Evolutionary conservation across 2,329 filamentous ascomycete species (phyloP).

Genomic region (Aspergillus sp.): DNA sequence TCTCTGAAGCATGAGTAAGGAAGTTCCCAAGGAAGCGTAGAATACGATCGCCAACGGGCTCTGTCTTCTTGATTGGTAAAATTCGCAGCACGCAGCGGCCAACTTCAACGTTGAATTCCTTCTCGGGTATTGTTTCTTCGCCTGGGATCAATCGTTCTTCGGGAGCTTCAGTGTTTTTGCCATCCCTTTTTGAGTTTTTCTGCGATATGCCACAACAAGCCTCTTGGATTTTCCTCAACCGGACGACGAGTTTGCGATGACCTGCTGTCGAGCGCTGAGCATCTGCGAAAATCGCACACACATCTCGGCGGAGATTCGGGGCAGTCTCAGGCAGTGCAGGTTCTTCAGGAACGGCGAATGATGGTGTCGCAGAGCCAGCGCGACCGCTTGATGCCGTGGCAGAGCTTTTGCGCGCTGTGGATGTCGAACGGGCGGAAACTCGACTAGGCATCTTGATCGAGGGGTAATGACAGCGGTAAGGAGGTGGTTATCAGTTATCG

Average conservation of each 20-base stretch:
- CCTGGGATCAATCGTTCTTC: constrained; percentile 43
- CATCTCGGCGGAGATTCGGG: constrained; percentile 67
- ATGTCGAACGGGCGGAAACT: constrained; percentile 39
- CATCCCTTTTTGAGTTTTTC: constrained; percentile 34
- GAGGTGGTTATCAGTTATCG: constrained; percentile 8
- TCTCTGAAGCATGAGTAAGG: constrained; percentile 66
- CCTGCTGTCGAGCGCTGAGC: constrained; percentile 87
- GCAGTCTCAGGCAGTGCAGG: constrained; percentile 37
- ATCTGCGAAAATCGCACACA: constrained; percentile 72
- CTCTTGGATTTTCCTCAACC: constrained; percentile 86
- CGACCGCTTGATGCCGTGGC: constrained; percentile 77
- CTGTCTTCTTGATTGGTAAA: constrained; percentile 87
- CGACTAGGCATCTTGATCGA: constrained; percentile 39
- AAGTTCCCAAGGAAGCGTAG: constrained; percentile 88
- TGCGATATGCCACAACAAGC: constrained; percentile 64
- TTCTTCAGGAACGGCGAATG: constrained; percentile 64
- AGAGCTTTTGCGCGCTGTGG: constrained; percentile 41
- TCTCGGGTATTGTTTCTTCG: constrained; percentile 72
- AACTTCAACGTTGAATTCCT: constrained; percentile 85
- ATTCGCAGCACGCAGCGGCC: constrained; percentile 77
- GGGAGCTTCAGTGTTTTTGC: constrained; percentile 53
- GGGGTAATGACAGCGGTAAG: constrained; percentile 17
- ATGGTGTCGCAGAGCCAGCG: constrained; percentile 57
- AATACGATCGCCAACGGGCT: constrained; percentile 80
- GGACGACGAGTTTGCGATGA: constrained; percentile 85